A percentile compares a stretch with the other conserved stretches of the same genome.
These are phyloP conservation scores for Ustilago sp. DNA, from an alignment of 1,284 basidiomycete genomes.

Conservation along the genomic window DNA sequence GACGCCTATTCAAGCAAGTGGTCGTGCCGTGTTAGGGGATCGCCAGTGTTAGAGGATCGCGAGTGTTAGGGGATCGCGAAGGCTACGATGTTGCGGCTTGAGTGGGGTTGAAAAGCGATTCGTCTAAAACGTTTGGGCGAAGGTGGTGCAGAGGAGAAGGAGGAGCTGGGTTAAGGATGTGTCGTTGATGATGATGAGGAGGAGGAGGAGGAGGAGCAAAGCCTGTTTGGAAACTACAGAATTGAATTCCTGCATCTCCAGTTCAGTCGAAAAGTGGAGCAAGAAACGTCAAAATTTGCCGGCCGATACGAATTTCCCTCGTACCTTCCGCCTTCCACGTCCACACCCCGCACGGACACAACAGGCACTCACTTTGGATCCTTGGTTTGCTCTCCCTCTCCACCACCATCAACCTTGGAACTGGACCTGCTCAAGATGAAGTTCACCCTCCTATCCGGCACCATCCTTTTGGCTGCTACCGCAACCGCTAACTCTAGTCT, in stretches of 20 bases:
- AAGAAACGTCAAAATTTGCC: slow-evolving; percentile 1
- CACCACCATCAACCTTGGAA: neutral
- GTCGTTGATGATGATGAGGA: no score
- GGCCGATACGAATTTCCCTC: slow-evolving; percentile 32
- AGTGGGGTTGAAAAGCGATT: no score
- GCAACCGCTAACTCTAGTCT: slow-evolving; percentile 37
- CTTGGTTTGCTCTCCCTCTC: slow-evolving; percentile 9
- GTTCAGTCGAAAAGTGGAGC: slow-evolving; percentile 8
- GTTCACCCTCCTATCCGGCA: slow-evolving; percentile 10
- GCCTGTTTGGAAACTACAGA: neutral
- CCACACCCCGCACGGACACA: neutral
- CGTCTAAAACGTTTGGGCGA: no score
- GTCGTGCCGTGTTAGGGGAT: no score
- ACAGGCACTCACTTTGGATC: neutral
- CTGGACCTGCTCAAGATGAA: slow-evolving; percentile 18
- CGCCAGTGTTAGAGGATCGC: no score
- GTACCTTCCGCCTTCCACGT: neutral
- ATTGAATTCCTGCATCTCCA: neutral
- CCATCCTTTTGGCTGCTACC: slow-evolving; percentile 30
- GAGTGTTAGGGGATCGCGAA: no score
- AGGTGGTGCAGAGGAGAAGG: no score
- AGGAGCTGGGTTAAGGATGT: no score
- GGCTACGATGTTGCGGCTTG: no score
- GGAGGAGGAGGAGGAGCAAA: neutral
- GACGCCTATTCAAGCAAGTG: no score